Conservation (phyloP, 2,329 filamentous ascomycete genomes). For the Aspergillus transmontanensis region DNA sequence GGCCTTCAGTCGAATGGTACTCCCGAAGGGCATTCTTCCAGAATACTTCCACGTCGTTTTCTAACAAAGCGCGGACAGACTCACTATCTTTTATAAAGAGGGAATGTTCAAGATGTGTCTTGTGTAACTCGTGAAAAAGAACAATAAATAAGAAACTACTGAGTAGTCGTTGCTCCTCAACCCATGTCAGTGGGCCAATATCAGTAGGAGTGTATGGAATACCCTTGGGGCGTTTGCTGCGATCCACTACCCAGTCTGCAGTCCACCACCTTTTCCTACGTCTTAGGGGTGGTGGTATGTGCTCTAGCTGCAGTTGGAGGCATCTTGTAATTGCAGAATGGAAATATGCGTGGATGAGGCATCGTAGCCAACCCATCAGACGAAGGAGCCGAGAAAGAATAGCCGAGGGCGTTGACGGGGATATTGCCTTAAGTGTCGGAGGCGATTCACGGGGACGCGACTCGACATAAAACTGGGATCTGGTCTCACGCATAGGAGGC, state of each 20-base stretch:
- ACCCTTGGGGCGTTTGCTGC: conserved; percentile 2
- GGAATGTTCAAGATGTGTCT: background rate
- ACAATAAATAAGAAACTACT: conserved; percentile 7
- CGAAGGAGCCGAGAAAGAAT: conserved; percentile 8
- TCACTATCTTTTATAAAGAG: no score
- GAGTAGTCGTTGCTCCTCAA: conserved; percentile 10
- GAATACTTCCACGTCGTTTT: no score
- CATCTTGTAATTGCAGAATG: conserved; percentile 7
- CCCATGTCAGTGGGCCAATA: conserved; percentile 3
- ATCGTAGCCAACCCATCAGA: background rate
- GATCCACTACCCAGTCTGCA: background rate
- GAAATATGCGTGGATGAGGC: conserved; percentile 6
- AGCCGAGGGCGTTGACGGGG: conserved; percentile 1
- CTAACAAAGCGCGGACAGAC: no score
- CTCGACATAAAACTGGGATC: no score
- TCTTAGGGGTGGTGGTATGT: no score
- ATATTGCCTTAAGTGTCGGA: conserved; percentile 3
- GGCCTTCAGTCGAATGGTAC: no score
- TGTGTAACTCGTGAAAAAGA: conserved; percentile 7
- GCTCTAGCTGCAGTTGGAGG: conserved; percentile 4
- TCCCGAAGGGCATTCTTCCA: no score
- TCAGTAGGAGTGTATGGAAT: conserved; percentile 6
- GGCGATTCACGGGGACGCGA: background rate
- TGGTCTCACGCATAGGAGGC: no score
- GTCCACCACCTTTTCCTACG: no score